Evolutionary conservation across 2,329 filamentous ascomycete genomes (phyloP), one percentile per base, ranked within the genome.

Genomic region (Amylocarpus encephaloides): DNA sequence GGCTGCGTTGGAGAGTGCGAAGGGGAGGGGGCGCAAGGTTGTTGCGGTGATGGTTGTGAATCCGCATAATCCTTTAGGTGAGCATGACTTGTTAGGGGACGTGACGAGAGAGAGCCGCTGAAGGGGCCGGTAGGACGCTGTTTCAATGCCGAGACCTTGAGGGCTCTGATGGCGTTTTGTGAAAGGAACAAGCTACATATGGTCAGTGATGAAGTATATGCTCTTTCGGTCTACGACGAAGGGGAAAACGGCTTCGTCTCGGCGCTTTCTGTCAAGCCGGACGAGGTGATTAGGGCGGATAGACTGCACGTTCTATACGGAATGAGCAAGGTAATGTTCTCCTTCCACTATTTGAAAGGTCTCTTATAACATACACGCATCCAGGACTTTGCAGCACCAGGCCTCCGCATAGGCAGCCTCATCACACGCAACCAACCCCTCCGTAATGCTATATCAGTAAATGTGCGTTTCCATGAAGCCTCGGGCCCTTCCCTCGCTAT

Each of bases 161-260:
- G 52, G 33, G 56, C 50, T 15, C 52, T 57, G 16, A 63, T 73
- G 58, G 54, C 50, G 2, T 60, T 75, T 22, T 75, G 72, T 51
- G 59, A 68, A 46, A 65, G 66, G 46, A 61, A 73, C 51, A 57
- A 64, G 6, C 61, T 76, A 16, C 72, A 75, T 52, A 55, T 75
- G 18, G 67, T 76, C 52, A 69, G 67, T 47, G 73, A 76, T 53
- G 73, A 76, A 54, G 71, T 76, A 36, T 75, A 75, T 54, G 73
- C 72, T 2, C 54, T 71, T 13, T 72, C 71, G 0, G 60, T 68
- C 0, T 75, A 66, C 57, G 34, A 47, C 12, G n/a, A 38, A 4
- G 11, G n/a, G 11, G 5, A 6, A 2, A 33, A n/a, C 9, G 22
- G 36, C 6, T 48, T 48, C 18, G 22, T 19, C 10, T 48, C 46